Evolutionary conservation across 2,329 filamentous ascomycete genomes (phyloP), one percentile per base, ranked within the genome.

Genomic region (Pestalotiopsis sp.): DNA sequence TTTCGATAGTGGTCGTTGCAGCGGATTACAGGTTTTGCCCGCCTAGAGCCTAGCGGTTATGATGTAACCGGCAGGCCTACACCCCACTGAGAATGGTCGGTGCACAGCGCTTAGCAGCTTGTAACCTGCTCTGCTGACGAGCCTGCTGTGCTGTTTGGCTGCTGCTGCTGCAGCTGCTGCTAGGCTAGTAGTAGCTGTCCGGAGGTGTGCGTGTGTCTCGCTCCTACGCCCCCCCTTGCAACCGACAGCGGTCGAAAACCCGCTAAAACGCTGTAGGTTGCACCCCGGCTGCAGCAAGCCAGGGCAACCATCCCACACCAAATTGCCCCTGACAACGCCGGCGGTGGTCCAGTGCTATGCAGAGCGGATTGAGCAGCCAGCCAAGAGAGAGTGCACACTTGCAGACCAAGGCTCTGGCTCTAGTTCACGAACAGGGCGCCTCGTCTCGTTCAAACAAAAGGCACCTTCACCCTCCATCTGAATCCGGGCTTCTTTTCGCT

Each of bases 61-160:
- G 67, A 68, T 68, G 67, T 68, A 68, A 68, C 67, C 36, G 59
- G 38, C 67, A 58, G 13, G 31, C 60, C 49, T 23, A 62, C 36
- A 49, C 66, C 39, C 57, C 66, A 38, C 39, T 67, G 58, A 25
- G 20, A 23, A 12, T 38, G 56, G 41, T 20, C 57, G 20, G 36
- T 52, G 66, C 66, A n/a, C 27, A 64, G 66, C 66, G 60, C 60
- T 68, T 68, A 68, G 66, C 60, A 62, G 57, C 57, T 62, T 27
- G 59, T 25, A 13, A 36, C 31, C n/a, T 11, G 20, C 25, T 13
- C 25, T 49, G 45, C 61, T 64, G 9, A 25, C 31, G 12, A 66
- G 52, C 45, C 73, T 72, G 64, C 70, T 75, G 11, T 68, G 14
- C 38, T 45, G 64, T 17, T 72, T 69, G 70, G 80, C 79, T 66